These are phyloP conservation scores for Cercospora zeae-maydis DNA, from an alignment of 2,329 filamentous ascomycete genomes.

Conservation along the genomic window DNA sequence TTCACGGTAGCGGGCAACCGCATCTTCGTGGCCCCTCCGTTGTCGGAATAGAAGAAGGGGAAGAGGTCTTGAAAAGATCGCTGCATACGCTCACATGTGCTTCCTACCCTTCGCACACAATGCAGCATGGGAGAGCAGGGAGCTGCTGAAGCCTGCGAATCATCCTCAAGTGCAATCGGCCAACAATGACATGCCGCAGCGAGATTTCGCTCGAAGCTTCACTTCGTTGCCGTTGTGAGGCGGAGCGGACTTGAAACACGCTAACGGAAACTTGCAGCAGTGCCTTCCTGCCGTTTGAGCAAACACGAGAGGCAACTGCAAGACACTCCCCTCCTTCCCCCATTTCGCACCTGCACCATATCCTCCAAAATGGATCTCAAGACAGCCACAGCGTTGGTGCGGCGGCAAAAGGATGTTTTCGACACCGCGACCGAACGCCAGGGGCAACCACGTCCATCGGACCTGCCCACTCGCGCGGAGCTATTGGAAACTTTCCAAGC, in stretches of 20 bases:
- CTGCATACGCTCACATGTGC: no score
- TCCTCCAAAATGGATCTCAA: not conserved
- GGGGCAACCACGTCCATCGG: not conserved
- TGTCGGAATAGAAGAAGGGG: no score
- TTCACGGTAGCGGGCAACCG: no score
- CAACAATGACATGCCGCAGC: not conserved
- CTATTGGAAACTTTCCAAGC: not conserved
- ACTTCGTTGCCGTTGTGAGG: not conserved
- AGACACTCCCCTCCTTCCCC: not conserved
- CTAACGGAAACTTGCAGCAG: not conserved
- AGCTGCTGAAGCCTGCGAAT: not conserved
- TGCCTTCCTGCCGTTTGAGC: not conserved
- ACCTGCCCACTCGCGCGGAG: not conserved
- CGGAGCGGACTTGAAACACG: not conserved
- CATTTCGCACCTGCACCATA: not conserved
- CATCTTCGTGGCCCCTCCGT: no score
- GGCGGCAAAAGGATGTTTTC: not conserved
- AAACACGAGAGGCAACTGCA: not conserved
- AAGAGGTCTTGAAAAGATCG: no score
- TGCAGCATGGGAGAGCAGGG: not conserved
- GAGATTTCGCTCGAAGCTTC: not conserved
- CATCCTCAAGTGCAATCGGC: not conserved
- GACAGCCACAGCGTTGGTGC: not conserved
- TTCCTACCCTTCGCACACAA: not conserved
- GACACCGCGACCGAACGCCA: not conserved